Conservation (phyloP, 345 rosid genomes). For the Lenwebbia sp. region DNA sequence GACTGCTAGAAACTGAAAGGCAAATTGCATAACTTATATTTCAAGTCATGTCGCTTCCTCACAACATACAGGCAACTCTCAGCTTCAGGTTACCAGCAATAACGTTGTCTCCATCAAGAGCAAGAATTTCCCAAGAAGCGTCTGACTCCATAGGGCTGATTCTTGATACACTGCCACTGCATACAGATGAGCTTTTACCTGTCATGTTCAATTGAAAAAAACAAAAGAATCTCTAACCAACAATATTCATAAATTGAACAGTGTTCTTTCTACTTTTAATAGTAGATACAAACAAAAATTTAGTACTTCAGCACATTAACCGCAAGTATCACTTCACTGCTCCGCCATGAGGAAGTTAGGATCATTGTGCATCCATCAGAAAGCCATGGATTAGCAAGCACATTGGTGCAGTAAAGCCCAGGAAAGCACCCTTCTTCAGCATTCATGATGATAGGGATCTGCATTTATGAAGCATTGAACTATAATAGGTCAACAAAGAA, state of each 20-base stretch:
- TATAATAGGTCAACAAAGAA: constrained; percentile 3
- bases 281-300: background rate
- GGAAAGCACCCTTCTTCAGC: constrained; percentile 74
- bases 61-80: background rate
- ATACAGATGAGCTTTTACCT: background rate
- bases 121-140: constrained; percentile 58
- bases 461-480: background rate
- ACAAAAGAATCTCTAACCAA: background rate
- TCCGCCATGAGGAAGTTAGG: constrained; percentile 62
- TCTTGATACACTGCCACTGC: constrained; percentile 55
- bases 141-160: constrained; percentile 57
- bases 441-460: constrained; percentile 62
- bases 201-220: background rate
- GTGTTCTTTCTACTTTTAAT: background rate
- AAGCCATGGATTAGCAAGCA: constrained; percentile 70
- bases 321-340: constrained; percentile 60
- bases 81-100: constrained; percentile 53
- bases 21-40: background rate
- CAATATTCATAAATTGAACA: background rate
- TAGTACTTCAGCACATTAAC: constrained; percentile 58
- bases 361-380: constrained; percentile 79
- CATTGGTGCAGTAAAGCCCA: constrained; percentile 54
- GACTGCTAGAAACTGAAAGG: constrained; percentile 77
- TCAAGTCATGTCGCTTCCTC: background rate
- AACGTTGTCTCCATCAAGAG: constrained; percentile 60